Percentiles rank a stretch among this genome's conserved stretches.
Conservation (phyloP, 1,284 basidiomycete genomes). For the Cryptococcus hybrid region DNA sequence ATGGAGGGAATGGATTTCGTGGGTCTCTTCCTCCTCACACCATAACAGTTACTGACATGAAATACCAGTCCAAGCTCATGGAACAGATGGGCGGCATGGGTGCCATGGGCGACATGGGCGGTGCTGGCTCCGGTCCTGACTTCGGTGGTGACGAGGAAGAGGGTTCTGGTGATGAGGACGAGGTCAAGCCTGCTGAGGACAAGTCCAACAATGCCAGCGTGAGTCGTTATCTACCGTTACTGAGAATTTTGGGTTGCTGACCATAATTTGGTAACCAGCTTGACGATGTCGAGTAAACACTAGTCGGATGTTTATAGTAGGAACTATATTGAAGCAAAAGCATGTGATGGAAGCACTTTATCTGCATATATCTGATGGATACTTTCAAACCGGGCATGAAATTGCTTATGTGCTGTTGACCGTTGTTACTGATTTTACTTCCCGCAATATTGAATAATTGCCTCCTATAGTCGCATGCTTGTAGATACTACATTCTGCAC, state of each 20-base stretch:
- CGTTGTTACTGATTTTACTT: too few relatives aligned
- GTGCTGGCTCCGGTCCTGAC: slow-evolving; percentile 38
- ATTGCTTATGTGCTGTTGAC: too few relatives aligned
- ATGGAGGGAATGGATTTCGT: background rate
- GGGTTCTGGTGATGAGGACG: slow-evolving; percentile 58
- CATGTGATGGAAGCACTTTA: too few relatives aligned
- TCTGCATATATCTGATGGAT: too few relatives aligned
- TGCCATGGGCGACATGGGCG: slow-evolving; percentile 47
- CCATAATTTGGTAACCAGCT: slow-evolving; percentile 14
- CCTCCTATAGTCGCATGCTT: too few relatives aligned
- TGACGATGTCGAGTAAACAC: slow-evolving; percentile 35
- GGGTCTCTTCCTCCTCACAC: too few relatives aligned
- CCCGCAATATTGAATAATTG: too few relatives aligned
- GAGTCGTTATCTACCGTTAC: slow-evolving; percentile 8
- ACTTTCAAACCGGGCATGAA: too few relatives aligned
- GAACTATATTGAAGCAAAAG: slow-evolving; percentile 8
- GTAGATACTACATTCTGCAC: too few relatives aligned
- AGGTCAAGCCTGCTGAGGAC: slow-evolving; percentile 50
- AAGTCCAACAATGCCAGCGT: slow-evolving; percentile 26
- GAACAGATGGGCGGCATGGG: slow-evolving; percentile 46
- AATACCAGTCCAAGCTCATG: slow-evolving; percentile 48
- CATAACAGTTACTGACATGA: background rate
- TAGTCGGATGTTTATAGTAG: background rate
- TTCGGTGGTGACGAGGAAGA: slow-evolving; percentile 54
- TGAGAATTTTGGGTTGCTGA: background rate